Evolutionary conservation across 768 basidiomycete species (phyloP), one percentile per base, ranked within the genome.

Genomic region (Chalciporus piperatus): DNA sequence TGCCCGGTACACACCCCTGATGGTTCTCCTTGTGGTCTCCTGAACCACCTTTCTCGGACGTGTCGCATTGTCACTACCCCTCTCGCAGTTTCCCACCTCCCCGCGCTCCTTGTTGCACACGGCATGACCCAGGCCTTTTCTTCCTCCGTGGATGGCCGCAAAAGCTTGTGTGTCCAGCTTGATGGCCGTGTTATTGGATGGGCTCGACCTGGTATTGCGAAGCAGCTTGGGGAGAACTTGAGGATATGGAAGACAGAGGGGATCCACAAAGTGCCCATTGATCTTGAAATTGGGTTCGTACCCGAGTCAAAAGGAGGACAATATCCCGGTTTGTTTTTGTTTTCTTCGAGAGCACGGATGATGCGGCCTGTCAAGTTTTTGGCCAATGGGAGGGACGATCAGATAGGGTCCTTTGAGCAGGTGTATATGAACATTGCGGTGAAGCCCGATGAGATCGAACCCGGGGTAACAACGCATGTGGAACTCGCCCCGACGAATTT

Each of bases 1-100:
- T 99, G 97, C 64, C 97, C 97, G 19, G 97, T 99, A 16, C 97
- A 99, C 66, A 99, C 97, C 1, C 97, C 97, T 17, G 97, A 99
- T 76, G 97, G 97, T 59, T 81, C 94, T 12, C 97, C 97, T 10
- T 99, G 97, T 70, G 97, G 97, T 70, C 81, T 99, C 13, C 83
- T 99, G 50, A 99, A 98, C 72, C 97, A 99, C 67, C 80, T 99
- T 35, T 91, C 94, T 25, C 84, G 92, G 61, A 87, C 89, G 13
- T 99, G 97, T 72, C 88, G 92, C 52, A 89, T 99, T 58, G 79
- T 93, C 58, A 96, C 94, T 16, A 61, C 79, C 9, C 81, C 86
- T 3, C 79, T 98, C 17, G 66, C 85, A 25, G 85, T 89, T 35
- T 75, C 83, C 13, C 85, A 93, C 59, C 82, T 99, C 32, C 92